Evolutionary conservation across 805 yeast genomes (phyloP).

Genomic region (Candida alai): DNA sequence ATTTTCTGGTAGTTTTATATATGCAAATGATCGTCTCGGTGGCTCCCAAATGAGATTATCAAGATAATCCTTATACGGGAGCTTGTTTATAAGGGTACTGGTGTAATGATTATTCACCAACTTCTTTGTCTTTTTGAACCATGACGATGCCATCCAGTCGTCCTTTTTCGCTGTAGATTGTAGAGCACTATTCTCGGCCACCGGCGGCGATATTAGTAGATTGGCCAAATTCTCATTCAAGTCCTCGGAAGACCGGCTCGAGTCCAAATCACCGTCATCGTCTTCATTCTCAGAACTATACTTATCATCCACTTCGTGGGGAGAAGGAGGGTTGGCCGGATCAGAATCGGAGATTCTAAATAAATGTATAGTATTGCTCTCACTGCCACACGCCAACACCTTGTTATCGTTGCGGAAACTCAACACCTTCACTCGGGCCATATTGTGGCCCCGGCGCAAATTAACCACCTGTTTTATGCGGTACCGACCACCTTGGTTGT

Average conservation of each 20-base stretch:
- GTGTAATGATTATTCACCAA: constrained; percentile 34
- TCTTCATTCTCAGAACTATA: constrained; percentile 17
- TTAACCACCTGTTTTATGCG: constrained; percentile 26
- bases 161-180: constrained; percentile 5
- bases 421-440: constrained; percentile 30
- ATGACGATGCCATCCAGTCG: constrained; percentile 13
- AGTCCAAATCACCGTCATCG: constrained; percentile 17
- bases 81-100: constrained; percentile 31
- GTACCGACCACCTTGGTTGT: constrained; percentile 12
- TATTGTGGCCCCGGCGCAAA: constrained; percentile 39
- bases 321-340: no score
- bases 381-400: constrained; percentile 38
- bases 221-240: constrained; percentile 41
- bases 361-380: constrained; percentile 39
- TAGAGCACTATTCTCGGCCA: constrained; percentile 1
- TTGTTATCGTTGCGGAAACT: constrained; percentile 31
- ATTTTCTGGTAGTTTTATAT: constrained; percentile 33
- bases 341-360: constrained; percentile 23
- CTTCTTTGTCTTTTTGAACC: constrained; percentile 23
- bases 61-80: constrained; percentile 39
- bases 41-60: constrained; percentile 41
- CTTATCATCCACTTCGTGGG: constrained; percentile 7
- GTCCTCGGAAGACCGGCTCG: constrained; percentile 32
- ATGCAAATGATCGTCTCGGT: constrained; percentile 41
- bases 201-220: constrained; percentile 26